phyloP scores from a whole-genome alignment of 2,329 filamentous ascomycete species.

The Alternaria novae-zelandiae region DNA sequence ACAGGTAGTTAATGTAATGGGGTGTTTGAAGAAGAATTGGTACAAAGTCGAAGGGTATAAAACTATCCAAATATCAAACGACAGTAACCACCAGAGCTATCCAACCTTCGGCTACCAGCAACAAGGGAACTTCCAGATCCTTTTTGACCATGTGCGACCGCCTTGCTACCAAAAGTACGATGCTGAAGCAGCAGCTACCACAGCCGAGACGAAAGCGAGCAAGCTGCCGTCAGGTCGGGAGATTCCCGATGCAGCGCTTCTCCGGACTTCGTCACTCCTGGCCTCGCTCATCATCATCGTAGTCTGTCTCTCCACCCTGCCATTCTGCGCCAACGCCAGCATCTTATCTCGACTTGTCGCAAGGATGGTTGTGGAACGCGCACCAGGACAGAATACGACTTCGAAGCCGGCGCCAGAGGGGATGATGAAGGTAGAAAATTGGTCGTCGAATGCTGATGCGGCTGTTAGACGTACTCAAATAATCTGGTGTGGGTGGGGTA shows the following conservation, averaged over 20 bases:
- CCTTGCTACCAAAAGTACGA: not conserved
- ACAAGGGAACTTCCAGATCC: not conserved
- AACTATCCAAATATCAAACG: not conserved
- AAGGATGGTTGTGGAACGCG: constrained; percentile 58
- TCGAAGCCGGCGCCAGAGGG: constrained; percentile 75
- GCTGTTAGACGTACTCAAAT: not conserved
- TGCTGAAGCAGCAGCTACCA: not conserved
- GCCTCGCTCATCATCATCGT: constrained; percentile 22
- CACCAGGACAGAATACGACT: constrained; percentile 76
- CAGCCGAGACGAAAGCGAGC: constrained; percentile 15
- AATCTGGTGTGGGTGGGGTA: constrained; percentile 10
- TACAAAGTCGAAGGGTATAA: constrained; percentile 14
- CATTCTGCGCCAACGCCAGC: constrained; percentile 40
- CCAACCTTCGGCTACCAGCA: constrained; percentile 5
- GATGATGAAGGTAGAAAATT: constrained; percentile 64
- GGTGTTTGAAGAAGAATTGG: not conserved
- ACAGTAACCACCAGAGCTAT: not conserved
- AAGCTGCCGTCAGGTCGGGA: constrained; percentile 7
- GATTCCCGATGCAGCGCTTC: constrained; percentile 19
- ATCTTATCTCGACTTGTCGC: constrained; percentile 46
- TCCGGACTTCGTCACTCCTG: constrained; percentile 23
- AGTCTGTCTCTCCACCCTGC: constrained; percentile 37
- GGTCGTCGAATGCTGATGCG: constrained; percentile 61
- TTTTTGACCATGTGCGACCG: not conserved
- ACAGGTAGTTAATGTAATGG: not conserved